These are phyloP conservation scores for Lycium barbarum DNA, from an alignment of 257 asterid genomes.

Conservation along the genomic window DNA sequence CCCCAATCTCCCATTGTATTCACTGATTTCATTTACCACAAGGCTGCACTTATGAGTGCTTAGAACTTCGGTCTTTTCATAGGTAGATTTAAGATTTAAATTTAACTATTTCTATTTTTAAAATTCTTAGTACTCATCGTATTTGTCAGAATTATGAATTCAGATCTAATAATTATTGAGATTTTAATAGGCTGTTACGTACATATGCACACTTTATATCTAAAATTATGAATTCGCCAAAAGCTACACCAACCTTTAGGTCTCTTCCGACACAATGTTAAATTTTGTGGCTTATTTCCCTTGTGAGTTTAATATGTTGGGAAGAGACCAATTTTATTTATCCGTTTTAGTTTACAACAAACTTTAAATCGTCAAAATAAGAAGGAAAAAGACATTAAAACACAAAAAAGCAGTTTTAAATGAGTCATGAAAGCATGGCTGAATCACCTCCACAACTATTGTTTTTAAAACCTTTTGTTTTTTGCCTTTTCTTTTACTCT, in stretches of 20 bases:
- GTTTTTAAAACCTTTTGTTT: not conserved
- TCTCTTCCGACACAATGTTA: not conserved
- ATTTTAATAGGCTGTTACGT: not conserved
- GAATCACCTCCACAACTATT: conserved; percentile 25
- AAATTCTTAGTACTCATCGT: not conserved
- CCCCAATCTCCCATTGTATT: not conserved
- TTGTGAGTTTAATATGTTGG: not conserved
- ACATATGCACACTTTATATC: not conserved
- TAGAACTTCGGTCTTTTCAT: too few species aligned
- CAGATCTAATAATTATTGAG: not conserved
- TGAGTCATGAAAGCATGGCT: conserved; percentile 24
- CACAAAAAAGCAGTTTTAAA: not conserved
- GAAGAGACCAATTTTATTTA: not conserved
- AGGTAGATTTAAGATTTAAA: too few species aligned
- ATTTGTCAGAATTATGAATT: too few species aligned
- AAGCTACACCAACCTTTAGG: not conserved
- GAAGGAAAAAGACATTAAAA: not conserved
- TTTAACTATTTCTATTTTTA: not conserved
- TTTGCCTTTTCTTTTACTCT: conserved; percentile 1
- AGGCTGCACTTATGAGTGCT: not conserved
- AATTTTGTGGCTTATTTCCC: not conserved
- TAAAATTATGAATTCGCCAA: not conserved
- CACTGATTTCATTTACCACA: not conserved
- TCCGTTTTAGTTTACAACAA: not conserved
- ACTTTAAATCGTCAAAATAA: not conserved